phyloP scores from a whole-genome alignment of 2,329 filamentous ascomycete species.

The Neofusicoccum ribis region DNA sequence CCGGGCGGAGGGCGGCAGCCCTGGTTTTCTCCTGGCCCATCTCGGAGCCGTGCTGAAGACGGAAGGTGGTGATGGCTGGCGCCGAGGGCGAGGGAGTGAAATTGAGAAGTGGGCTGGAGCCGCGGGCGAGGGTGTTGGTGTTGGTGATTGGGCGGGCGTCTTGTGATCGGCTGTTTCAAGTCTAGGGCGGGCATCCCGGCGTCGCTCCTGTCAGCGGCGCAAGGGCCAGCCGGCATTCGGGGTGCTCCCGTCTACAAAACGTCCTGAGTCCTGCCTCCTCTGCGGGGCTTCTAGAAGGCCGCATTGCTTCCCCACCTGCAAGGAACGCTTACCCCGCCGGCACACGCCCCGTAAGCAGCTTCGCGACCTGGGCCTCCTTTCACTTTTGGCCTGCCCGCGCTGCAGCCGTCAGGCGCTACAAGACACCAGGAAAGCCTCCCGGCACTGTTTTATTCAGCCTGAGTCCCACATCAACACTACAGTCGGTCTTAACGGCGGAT shows the following conservation, averaged over 20 bases:
- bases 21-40: neutral
- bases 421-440: neutral
- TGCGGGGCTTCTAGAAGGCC: neutral
- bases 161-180: constrained; percentile 17
- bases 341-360: neutral
- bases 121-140: neutral
- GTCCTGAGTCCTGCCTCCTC: neutral
- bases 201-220: neutral
- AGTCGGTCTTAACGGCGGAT: neutral
- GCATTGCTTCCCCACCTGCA: constrained; percentile 7
- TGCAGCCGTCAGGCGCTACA: neutral
- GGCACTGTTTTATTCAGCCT: neutral
- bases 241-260: neutral
- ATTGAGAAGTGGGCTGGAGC: constrained; percentile 7
- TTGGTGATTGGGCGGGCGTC: neutral
- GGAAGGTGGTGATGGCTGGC: constrained; percentile 5
- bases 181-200: neutral
- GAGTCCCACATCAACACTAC: neutral
- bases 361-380: neutral
- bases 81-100: neutral
- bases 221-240: neutral
- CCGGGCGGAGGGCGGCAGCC: neutral
- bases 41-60: constrained; percentile 3
- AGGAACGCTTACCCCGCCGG: constrained; percentile 7
- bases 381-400: neutral